Base-by-base conservation (phyloP, 257 asterid genomes). In the Petunia axillaris region DNA sequence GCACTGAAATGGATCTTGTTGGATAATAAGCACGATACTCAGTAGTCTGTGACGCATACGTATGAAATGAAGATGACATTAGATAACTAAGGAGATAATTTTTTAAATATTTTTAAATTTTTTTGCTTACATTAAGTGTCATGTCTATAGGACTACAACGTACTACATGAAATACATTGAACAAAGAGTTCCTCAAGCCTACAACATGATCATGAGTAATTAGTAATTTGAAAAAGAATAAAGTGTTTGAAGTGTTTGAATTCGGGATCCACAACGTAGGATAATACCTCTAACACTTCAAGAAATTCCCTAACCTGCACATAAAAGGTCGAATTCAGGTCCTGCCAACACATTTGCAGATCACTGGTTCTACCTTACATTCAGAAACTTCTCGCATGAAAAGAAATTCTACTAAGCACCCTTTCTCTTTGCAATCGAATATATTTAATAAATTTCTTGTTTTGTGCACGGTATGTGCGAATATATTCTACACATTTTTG, bases 81-180 rank as follows among this genome's bases (percentile, higher is more conserved):
- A n/a, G n/a, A n/a, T n/a, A n/a, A n/a, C n/a, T n/a, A n/a, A n/a
- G n/a, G n/a, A n/a, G n/a, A n/a, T n/a, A n/a, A n/a, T n/a, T n/a
- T n/a, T n/a, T n/a, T n/a, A n/a, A n/a, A n/a, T n/a, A n/a, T n/a
- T n/a, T n/a, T n/a, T n/a, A n/a, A n/a, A n/a, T n/a, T n/a, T n/a
- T n/a, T n/a, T n/a, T n/a, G n/a, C n/a, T n/a, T 25, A 25, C 25
- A 25, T 25, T 0, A 25, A 25, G 25, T 25, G 0, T 25, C 25
- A 25, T 25, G 25, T 25, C 25, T 25, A 25, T 95, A 62, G 99
- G 99, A 84, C 91, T 97, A 79, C 98, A 95, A 82, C 81, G 92
- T 78, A 96, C 95, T 83, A 81, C 87, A 85, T 92, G 97, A 85
- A 95, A 95, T 63, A 95, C 99, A 81, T 91, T 92, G 88, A 92